Conservation (phyloP, 306 rosid genomes). For the Arachis hypogaea region DNA sequence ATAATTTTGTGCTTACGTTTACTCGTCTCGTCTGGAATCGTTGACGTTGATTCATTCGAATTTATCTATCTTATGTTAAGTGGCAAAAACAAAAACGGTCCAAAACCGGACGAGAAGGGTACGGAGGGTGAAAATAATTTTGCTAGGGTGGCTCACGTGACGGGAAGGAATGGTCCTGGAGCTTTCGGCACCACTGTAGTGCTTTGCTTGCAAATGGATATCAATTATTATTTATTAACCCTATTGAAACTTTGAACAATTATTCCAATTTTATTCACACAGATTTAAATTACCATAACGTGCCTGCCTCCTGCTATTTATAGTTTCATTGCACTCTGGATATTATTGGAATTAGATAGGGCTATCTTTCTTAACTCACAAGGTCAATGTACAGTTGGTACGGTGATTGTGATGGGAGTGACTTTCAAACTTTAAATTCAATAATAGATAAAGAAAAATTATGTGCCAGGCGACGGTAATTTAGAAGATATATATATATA, state of each 20-base stretch:
- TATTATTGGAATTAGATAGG: not conserved
- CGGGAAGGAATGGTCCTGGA: conserved; percentile 32
- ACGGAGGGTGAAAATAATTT: conserved; percentile 26
- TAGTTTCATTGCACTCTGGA: not conserved
- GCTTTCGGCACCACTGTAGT: conserved; percentile 34
- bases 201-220: not conserved
- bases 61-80: not conserved
- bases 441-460: not conserved
- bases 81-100: conserved; percentile 10
- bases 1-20: not conserved
- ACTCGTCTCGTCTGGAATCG: not conserved
- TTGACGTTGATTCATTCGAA: conserved; percentile 6
- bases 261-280: not conserved
- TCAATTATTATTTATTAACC: not conserved
- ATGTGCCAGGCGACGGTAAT: not conserved
- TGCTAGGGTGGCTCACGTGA: conserved; percentile 40
- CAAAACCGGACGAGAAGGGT: conserved; percentile 16
- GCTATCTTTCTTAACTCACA: not conserved
- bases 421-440: not conserved
- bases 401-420: not conserved
- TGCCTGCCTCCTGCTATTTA: not conserved
- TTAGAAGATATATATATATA: not conserved
- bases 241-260: not conserved
- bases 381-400: not conserved
- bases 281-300: not conserved